Evolutionary conservation across 345 rosid genomes (phyloP), one percentile per base, ranked within the genome.

Genomic region (Noccaea caerulescens): DNA sequence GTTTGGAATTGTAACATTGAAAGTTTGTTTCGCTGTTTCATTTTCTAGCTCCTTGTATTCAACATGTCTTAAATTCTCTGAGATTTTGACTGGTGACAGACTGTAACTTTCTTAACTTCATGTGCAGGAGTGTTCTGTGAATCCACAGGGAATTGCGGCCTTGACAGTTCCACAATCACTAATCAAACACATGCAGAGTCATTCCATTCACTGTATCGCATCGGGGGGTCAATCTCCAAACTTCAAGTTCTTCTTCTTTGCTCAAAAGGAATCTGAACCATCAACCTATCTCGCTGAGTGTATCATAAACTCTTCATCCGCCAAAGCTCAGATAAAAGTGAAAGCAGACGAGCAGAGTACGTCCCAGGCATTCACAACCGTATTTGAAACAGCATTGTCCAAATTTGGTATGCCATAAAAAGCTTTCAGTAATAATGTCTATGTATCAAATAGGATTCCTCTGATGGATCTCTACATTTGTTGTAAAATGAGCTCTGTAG

Each of bases 231-330:
- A 91, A 76, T 80, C 91, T 8, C 91, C 95, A 9, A 87, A 84
- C 84, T 87, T 88, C 70, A 94, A 91, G 81, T 94, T 94, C 68
- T 94, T 94, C 89, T 91, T 94, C 88, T 86, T 88, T 49, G 93
- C 95, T 16, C 93, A 94, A 51, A 94, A 91, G 81, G 90, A 82
- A 0, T 90, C 88, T 72, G 94, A 84, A 44, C 27, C 87, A 7
- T 87, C 84, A 9, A 80, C 70, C 65, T 89, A 80, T 72, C 96
- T 89, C 14, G 81, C 87, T 10, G 99, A 89, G 79, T 94, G 95
- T 73, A 80, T 89, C 82, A 84, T 94, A 84, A 91, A 88, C 83
- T 81, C 89, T 10, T 80, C 95, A 65, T 78, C 90, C 32, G 87
- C 90, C 11, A 88, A 85, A 78, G 88, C 93, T 46, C 93, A 83